Percentiles rank a stretch among this genome's conserved stretches.
These are phyloP conservation scores for Termitomyces sp. DNA, from an alignment of 768 basidiomycete genomes.

Conservation along the genomic window DNA sequence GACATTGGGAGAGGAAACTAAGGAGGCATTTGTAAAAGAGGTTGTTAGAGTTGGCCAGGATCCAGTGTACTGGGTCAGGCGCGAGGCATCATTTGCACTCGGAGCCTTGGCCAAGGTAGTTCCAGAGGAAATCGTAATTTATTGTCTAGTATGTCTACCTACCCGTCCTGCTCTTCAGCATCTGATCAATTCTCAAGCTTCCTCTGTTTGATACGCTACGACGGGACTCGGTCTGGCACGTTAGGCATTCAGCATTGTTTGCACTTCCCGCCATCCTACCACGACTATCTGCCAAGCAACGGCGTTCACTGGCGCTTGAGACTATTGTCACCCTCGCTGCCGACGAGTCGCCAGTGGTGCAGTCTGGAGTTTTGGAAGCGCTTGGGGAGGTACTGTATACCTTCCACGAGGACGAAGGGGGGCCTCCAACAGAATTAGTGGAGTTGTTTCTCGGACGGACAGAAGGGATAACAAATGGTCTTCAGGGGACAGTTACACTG, in stretches of 20 bases:
- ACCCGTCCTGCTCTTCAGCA: neutral
- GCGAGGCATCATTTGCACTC: slow-evolving; percentile 84
- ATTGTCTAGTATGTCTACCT: slow-evolving; percentile 49
- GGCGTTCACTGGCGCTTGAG: slow-evolving; percentile 61
- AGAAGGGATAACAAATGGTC: slow-evolving; percentile 36
- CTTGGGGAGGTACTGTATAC: slow-evolving; percentile 87
- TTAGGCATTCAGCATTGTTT: slow-evolving; percentile 84
- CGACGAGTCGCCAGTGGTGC: slow-evolving; percentile 65
- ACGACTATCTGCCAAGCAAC: slow-evolving; percentile 52
- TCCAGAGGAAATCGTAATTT: slow-evolving; percentile 64
- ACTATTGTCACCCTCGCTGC: slow-evolving; percentile 56
- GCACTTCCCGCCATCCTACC: slow-evolving; percentile 77
- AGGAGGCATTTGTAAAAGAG: slow-evolving; percentile 67
- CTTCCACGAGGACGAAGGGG: slow-evolving; percentile 58
- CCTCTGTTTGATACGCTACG: slow-evolving; percentile 72
- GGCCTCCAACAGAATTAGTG: slow-evolving; percentile 72
- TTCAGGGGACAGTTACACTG: slow-evolving; percentile 35
- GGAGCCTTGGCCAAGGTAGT: slow-evolving; percentile 87
- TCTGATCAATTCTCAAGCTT: slow-evolving; percentile 44
- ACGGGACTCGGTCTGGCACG: slow-evolving; percentile 70
- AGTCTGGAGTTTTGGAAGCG: slow-evolving; percentile 77
- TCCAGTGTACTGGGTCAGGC: slow-evolving; percentile 70
- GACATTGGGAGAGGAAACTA: slow-evolving; percentile 47
- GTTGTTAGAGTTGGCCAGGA: slow-evolving; percentile 64
- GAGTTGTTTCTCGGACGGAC: slow-evolving; percentile 69